These are phyloP conservation scores for Pseudopyricularia javanii DNA, from an alignment of 2,329 filamentous ascomycete species.

Conservation along the genomic window DNA sequence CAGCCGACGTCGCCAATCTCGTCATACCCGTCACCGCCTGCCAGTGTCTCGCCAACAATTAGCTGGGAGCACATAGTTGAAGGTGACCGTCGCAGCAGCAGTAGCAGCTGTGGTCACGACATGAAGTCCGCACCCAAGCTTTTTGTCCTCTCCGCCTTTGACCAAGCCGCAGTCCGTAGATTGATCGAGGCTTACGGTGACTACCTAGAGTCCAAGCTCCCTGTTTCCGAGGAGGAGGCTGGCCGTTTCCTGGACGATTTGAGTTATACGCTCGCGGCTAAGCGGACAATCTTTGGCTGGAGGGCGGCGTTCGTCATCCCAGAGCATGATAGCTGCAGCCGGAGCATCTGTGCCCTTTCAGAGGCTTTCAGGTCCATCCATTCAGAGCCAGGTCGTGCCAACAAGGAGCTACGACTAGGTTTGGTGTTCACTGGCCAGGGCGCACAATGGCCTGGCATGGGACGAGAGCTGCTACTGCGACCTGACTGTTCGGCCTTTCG, in stretches of 20 bases:
- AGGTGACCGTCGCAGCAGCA: too few species aligned
- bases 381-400: too few species aligned
- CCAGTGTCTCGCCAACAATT: too few species aligned
- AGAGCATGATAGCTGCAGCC: too few species aligned
- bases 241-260: background rate
- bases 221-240: background rate
- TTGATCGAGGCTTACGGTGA: background rate
- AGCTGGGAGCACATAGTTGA: too few species aligned
- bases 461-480: conserved; percentile 12
- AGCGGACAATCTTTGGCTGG: background rate
- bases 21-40: too few species aligned
- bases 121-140: conserved; percentile 14
- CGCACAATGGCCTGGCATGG: conserved; percentile 18
- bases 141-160: conserved; percentile 17
- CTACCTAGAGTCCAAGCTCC: too few species aligned
- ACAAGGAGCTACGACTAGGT: too few species aligned
- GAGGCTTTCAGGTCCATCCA: too few species aligned
- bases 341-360: too few species aligned
- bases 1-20: too few species aligned
- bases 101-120: too few species aligned
- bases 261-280: conserved; percentile 1
- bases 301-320: background rate
- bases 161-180: conserved; percentile 3
- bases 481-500: background rate
- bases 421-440: conserved; percentile 17